Percentiles rank a stretch among this genome's conserved stretches.
Evolutionary conservation across 2,329 filamentous ascomycete species (phyloP).

Genomic region (Xylaria sp.): DNA sequence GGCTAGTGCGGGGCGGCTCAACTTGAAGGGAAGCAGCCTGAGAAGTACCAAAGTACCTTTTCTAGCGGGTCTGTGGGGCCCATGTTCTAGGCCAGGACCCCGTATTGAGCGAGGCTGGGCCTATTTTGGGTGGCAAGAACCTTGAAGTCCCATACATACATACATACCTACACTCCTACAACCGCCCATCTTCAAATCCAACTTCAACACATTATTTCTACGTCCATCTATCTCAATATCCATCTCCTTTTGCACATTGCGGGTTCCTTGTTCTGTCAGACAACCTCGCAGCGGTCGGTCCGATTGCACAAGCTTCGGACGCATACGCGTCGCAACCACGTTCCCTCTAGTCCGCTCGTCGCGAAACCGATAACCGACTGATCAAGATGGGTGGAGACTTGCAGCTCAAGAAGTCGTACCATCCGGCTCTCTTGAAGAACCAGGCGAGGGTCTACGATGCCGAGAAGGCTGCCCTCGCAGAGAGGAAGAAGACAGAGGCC

Average conservation of each 20-base stretch:
- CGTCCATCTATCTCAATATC: background rate
- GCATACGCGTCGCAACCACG: constrained; percentile 5
- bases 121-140: constrained; percentile 15
- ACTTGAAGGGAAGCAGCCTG: background rate
- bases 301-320: background rate
- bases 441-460: constrained; percentile 89
- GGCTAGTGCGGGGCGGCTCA: constrained; percentile 25
- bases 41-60: too few relatives aligned
- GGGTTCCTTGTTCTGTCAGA: background rate
- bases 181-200: too few relatives aligned
- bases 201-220: background rate
- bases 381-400: constrained; percentile 83
- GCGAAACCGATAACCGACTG: constrained; percentile 2
- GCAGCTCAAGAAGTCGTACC: constrained; percentile 95
- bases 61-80: background rate
- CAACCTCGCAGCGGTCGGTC: background rate
- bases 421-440: constrained; percentile 88
- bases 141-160: background rate
- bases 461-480: constrained; percentile 76
- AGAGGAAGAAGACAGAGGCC: constrained; percentile 92
- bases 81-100: background rate
- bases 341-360: background rate
- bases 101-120: constrained; percentile 7
- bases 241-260: background rate
- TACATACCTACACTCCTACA: too few relatives aligned